These are phyloP conservation scores for Raddia distichophylla DNA, from an alignment of 176 grass and related monocot species.

Conservation along the genomic window DNA sequence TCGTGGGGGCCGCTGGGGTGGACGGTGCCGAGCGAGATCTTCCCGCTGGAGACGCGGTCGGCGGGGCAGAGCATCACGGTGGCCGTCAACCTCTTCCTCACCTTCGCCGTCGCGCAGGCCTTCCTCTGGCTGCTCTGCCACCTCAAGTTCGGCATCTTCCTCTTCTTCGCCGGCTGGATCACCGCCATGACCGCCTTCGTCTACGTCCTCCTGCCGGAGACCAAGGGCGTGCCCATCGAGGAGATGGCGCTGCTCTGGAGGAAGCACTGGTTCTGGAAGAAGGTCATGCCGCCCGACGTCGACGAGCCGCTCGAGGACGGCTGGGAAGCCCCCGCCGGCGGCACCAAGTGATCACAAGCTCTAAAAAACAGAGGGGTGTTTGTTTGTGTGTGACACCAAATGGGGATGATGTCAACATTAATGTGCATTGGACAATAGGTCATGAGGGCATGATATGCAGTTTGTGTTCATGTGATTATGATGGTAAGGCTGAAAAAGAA, in stretches of 20 bases:
- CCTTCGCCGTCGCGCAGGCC: slow-evolving; percentile 74
- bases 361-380: too few species aligned
- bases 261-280: slow-evolving; percentile 91
- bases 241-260: slow-evolving; percentile 86
- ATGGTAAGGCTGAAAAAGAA: too few species aligned
- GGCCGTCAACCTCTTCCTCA: slow-evolving; percentile 80
- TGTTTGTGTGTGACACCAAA: too few species aligned
- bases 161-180: slow-evolving; percentile 90
- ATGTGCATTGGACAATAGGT: too few species aligned
- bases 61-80: slow-evolving; percentile 98
- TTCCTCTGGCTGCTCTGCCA: slow-evolving; percentile 76
- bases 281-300: slow-evolving; percentile 54
- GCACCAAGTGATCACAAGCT: neutral
- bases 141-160: slow-evolving; percentile 89
- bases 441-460: too few species aligned
- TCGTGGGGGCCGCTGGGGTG: slow-evolving; percentile 94
- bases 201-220: slow-evolving; percentile 71
- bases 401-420: too few species aligned
- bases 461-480: too few species aligned
- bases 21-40: slow-evolving; percentile 95
- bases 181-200: slow-evolving; percentile 84
- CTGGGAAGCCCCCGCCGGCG: neutral
- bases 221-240: slow-evolving; percentile 86
- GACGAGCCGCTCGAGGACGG: slow-evolving; percentile 50
- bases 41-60: slow-evolving; percentile 84